These are phyloP conservation scores for Diaporthe helianthi DNA, from an alignment of 2,329 filamentous ascomycete species.

Conservation along the genomic window DNA sequence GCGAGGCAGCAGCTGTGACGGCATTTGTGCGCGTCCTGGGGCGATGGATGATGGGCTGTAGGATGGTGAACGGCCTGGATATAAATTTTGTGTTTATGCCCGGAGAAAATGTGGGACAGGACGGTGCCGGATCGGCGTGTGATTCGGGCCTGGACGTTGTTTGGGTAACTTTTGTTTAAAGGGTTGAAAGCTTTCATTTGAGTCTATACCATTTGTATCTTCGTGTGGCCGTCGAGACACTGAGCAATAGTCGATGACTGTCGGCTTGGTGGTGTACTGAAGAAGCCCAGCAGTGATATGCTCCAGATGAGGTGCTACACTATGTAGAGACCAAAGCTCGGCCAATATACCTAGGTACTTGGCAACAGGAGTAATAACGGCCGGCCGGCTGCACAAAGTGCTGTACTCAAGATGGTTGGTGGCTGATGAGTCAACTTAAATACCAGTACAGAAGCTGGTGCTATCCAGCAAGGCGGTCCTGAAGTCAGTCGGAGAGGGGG, in stretches of 20 bases:
- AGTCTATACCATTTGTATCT: not conserved
- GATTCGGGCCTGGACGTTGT: not conserved
- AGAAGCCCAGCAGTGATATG: not conserved
- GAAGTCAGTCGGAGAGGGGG: too few relatives aligned
- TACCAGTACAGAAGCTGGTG: constrained; percentile 1
- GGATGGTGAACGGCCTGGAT: not conserved
- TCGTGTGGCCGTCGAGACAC: not conserved
- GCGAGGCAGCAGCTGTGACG: too few relatives aligned
- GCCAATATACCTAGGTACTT: not conserved
- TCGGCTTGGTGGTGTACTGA: too few relatives aligned
- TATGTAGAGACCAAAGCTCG: not conserved
- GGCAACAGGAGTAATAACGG: not conserved
- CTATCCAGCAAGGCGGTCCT: not conserved
- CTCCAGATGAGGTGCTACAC: not conserved
- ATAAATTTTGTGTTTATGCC: not conserved
- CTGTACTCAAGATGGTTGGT: not conserved
- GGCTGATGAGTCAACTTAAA: constrained; percentile 1
- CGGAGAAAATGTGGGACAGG: constrained; percentile 1
- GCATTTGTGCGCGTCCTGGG: not conserved
- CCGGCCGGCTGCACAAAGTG: not conserved
- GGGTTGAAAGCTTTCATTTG: not conserved
- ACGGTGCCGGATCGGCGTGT: constrained; percentile 14
- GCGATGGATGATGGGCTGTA: not conserved
- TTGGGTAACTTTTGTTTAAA: constrained; percentile 9
- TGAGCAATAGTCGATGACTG: not conserved